A percentile compares a stretch with the other conserved stretches of the same genome.
phyloP scores from a whole-genome alignment of 148 eudicot genomes.

The Heliamphora exappendiculata region DNA sequence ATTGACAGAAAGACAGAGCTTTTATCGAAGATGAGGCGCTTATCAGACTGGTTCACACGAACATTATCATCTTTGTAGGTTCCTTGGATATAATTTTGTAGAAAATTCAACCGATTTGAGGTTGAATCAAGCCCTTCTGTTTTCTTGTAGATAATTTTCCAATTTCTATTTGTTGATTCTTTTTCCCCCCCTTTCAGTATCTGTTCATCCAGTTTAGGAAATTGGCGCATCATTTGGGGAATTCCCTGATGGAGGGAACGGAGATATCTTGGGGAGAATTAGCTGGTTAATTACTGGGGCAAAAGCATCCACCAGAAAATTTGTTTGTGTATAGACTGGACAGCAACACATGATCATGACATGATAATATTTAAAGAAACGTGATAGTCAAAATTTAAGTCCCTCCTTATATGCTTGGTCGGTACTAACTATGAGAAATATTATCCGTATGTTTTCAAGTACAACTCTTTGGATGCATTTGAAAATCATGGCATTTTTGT shows the following conservation, averaged over 20 bases:
- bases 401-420: neutral
- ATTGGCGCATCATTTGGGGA: neutral
- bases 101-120: conserved; percentile 19
- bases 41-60: conserved; percentile 69
- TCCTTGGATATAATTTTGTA: conserved; percentile 49
- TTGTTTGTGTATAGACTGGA: conserved; percentile 14
- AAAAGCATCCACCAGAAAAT: conserved; percentile 9
- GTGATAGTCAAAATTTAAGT: neutral
- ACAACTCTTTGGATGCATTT: too few species aligned
- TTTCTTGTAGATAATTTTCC: conserved; percentile 28
- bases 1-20: conserved; percentile 59
- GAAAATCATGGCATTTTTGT: too few species aligned
- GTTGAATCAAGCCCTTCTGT: conserved; percentile 6
- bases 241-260: neutral
- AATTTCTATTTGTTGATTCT: conserved; percentile 7
- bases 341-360: neutral
- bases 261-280: neutral
- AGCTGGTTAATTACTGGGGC: conserved; percentile 5
- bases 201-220: conserved; percentile 11
- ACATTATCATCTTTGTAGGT: conserved; percentile 53
- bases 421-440: too few species aligned
- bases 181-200: neutral
- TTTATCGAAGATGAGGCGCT: conserved; percentile 43
- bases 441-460: too few species aligned
- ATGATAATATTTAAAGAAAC: conserved; percentile 5